Percentiles rank a stretch among this genome's conserved stretches.
Evolutionary conservation across 305 asterid species (phyloP).

Genomic region (Solanum hybrid): DNA sequence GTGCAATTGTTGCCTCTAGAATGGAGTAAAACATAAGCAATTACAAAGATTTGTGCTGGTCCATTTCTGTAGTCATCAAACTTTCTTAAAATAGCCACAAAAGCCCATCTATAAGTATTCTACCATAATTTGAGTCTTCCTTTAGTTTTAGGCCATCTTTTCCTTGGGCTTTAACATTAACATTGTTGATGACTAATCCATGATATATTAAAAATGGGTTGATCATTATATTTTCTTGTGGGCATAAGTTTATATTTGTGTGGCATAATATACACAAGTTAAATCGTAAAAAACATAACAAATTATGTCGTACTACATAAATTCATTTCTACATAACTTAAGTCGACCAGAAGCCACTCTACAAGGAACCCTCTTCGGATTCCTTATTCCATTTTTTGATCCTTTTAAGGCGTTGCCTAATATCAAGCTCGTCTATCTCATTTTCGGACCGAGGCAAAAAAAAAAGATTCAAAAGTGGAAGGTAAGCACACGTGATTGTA

Average conservation of each 20-base stretch:
- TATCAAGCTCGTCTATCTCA: background rate
- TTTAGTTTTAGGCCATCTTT: background rate
- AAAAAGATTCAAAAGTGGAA: background rate
- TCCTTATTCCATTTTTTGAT: background rate
- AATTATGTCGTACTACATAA: no score
- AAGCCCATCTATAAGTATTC: background rate
- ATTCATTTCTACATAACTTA: no score
- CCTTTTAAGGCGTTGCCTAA: no score
- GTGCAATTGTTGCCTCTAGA: background rate
- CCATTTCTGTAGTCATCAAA: background rate
- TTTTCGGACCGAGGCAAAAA: background rate
- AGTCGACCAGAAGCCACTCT: background rate
- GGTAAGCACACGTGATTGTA: constrained; percentile 6
- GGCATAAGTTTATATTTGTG: no score
- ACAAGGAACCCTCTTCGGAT: background rate
- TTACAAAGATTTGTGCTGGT: background rate
- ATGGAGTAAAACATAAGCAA: background rate
- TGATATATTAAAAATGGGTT: background rate
- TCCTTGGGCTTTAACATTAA: background rate
- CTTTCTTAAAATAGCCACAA: background rate
- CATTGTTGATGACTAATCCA: background rate
- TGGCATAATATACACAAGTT: background rate
- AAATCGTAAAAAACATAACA: background rate
- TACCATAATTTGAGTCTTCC: background rate
- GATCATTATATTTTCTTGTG: background rate